phyloP scores from a whole-genome alignment of 768 basidiomycete species.

The Mycena venus region DNA sequence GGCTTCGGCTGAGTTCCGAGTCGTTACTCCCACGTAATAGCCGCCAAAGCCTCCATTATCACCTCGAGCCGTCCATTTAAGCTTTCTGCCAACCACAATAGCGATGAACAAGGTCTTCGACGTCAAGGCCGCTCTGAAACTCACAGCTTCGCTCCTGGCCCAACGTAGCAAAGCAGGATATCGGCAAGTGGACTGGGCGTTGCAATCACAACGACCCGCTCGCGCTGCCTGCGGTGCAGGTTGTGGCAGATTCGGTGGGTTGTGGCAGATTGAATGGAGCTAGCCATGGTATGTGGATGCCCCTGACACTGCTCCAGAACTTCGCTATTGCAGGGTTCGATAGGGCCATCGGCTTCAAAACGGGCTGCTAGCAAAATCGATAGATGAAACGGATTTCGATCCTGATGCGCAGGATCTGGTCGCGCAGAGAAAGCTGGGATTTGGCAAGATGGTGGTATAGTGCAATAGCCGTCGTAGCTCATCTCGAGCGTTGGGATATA shows the following conservation, averaged over 20 bases:
- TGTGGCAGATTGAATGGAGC: neutral
- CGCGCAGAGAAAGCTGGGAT: too few relatives aligned
- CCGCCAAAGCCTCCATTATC: neutral
- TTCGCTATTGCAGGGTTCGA: too few relatives aligned
- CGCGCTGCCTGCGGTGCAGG: neutral
- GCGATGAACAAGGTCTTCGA: neutral
- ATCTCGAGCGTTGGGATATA: too few relatives aligned
- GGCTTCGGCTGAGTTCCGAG: conserved; percentile 9
- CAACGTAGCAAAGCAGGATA: neutral
- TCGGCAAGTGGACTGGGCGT: neutral
- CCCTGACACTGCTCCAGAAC: neutral
- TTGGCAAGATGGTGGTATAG: too few relatives aligned
- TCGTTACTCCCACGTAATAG: conserved; percentile 3
- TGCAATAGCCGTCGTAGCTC: too few relatives aligned
- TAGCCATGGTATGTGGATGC: neutral
- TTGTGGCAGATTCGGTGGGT: neutral
- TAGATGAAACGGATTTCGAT: too few relatives aligned
- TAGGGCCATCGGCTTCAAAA: too few relatives aligned
- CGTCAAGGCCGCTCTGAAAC: neutral
- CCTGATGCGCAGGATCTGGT: too few relatives aligned
- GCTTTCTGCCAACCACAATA: neutral
- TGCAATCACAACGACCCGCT: neutral
- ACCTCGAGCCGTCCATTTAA: neutral
- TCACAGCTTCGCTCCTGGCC: neutral
- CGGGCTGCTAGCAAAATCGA: too few relatives aligned